Evolutionary conservation across 2,329 filamentous ascomycete species (phyloP).

Genomic region (Knoxdaviesia proteae): DNA sequence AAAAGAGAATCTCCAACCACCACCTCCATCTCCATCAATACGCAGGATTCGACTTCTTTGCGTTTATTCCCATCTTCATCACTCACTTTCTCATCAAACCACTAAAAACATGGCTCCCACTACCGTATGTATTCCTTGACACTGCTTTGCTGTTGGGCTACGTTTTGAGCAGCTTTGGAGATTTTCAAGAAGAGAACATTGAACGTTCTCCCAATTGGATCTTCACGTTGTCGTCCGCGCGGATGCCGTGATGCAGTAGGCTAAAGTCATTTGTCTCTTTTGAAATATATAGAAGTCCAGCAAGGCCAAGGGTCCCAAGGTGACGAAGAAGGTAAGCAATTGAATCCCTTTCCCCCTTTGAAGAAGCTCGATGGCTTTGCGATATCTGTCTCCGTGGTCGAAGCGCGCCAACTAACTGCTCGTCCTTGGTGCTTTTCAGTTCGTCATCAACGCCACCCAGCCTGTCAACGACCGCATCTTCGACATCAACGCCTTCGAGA

Average conservation of each 20-base stretch:
- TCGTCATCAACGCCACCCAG: conserved; percentile 98
- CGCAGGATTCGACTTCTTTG: conserved; percentile 71
- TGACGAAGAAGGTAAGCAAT: conserved; percentile 58
- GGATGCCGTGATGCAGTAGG: conserved; percentile 70
- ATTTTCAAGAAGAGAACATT: neutral
- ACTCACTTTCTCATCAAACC: conserved; percentile 5
- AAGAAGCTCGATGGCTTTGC: neutral
- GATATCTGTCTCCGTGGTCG: neutral
- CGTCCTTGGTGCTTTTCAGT: conserved; percentile 29
- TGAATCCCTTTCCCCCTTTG: neutral
- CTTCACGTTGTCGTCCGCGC: conserved; percentile 3
- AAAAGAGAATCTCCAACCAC: no score
- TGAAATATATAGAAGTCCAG: conserved; percentile 37
- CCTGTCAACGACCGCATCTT: conserved; percentile 99
- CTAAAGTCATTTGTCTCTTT: conserved; percentile 46
- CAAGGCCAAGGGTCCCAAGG: conserved; percentile 48
- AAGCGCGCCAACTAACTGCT: neutral
- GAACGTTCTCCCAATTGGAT: conserved; percentile 4
- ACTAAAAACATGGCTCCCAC: conserved; percentile 53
- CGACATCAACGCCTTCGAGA: conserved; percentile 95
- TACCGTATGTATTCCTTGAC: conserved; percentile 54
- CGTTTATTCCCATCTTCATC: conserved; percentile 16
- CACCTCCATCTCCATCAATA: conserved; percentile 11
- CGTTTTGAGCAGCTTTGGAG: conserved; percentile 13
- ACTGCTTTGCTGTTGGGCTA: conserved; percentile 89